Base-by-base conservation (phyloP, 73 alveolate genomes). In the Paramecium bursaria region DNA sequence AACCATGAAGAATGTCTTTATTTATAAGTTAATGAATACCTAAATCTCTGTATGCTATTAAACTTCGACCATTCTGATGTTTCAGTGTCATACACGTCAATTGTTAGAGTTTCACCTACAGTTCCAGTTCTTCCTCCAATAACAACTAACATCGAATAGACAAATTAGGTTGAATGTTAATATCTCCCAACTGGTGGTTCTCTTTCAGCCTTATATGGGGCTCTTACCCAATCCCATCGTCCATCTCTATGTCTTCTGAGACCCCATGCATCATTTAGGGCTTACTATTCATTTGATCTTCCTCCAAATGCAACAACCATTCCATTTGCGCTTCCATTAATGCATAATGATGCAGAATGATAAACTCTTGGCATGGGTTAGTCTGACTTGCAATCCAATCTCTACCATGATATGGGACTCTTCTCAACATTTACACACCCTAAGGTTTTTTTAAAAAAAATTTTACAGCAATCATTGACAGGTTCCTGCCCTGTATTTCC, bases 281-380 rank as follows among this genome's bases (percentile, higher is more conserved):
- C 96, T 74, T 75, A 50, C 54, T 90, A 74, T 86, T 95, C 98
- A 19, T 90, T 87, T 11, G 98, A 92, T 74, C 99, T 85, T 35
- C 99, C 99, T 6, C 98, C 99, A 88, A 92, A 95, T 39, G 93
- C 91, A 4, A 95, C 97, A 88, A 95, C 94, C 99, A 95, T 95
- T 48, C 97, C 98, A 51, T 90, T 91, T 9, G 98, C 99, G n/a
- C 97, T 91, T 0, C 99, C 99, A 52, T 92, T 86, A 80, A 85
- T 61, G 80, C 99, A 95, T 3, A 95, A 67, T 4, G 97, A 88
- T 17, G 98, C 94, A 42, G 97, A 89, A 86, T 95, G 98, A 88
- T 95, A 95, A 22, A 95, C 98, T 92, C 99, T 91, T 1, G 94
- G 96, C 23, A 92, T 86, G 19, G 99, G 99, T 9, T 75, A 19